Base-by-base conservation (phyloP, 176 grass and related monocot genomes). In the Pontederia paniculata region DNA sequence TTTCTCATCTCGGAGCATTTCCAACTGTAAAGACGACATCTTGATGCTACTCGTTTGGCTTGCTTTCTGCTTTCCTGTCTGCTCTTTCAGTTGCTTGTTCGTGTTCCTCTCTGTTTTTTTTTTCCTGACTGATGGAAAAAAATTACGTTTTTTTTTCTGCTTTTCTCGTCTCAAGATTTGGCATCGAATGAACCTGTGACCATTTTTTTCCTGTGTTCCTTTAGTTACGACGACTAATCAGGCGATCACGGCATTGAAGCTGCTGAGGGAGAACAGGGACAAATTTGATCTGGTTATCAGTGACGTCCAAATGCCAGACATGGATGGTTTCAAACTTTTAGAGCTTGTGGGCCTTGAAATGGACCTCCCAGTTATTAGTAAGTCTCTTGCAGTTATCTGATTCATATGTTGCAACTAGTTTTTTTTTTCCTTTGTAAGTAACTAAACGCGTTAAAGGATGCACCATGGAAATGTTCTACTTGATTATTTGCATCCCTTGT, bases 311-410 rank as follows among this genome's bases (percentile, higher is more conserved):
- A 84, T 88, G 74, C 68, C 77, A 1, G 68, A 57, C 55, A 79
- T 94, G 63, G 84, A 88, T 9, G 89, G 84, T n/a, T 82, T 94
- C 74, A 57, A 71, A 70, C 80, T 94, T 43, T 74, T 88, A 5
- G 68, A 94, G 55, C 44, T 58, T 25, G 63, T 80, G 9, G 48
- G 80, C 17, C 84, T 79, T 9, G 80, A 88, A 76, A 76, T 88
- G 74, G 83, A 84, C 74, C 82, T 97, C 44, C 91, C 91, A 0
- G 80, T 94, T 58, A 81, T 88, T 15, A 84, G 89, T 88, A 76
- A 76, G 86, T 19, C 18, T 5, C 51, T 57, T 28, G 10, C 19
- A 50, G 19, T 60, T 22, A 55, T 57, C 25, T 12, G 20, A 25
- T 14, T 25, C 55, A 25, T 57, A 14, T 57, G 20, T 28, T 28